A percentile compares a stretch with the other conserved stretches of the same genome.
phyloP scores from a whole-genome alignment of 106 monocot genomes.

The Dioscorea dumetorum region DNA sequence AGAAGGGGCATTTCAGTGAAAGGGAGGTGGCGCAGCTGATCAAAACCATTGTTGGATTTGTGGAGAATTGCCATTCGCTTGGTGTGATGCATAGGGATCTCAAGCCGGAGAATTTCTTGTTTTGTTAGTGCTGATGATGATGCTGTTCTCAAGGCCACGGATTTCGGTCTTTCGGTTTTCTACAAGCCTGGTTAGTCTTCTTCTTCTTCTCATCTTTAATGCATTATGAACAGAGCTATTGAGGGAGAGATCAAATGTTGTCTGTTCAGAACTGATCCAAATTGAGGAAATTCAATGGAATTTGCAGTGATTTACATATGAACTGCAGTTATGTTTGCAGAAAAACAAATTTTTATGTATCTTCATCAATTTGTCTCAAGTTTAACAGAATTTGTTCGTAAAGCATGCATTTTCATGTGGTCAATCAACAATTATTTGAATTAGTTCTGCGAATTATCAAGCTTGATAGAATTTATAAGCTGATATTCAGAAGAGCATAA shows the following conservation, averaged over 20 bases:
- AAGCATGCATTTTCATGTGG: too few relatives aligned
- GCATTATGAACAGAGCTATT: background rate
- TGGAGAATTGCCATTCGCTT: constrained; percentile 80
- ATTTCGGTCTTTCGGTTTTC: constrained; percentile 85
- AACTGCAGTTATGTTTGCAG: too few relatives aligned
- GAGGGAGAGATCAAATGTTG: background rate
- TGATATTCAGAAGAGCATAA: too few relatives aligned
- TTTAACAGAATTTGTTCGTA: too few relatives aligned
- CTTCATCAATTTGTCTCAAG: too few relatives aligned
- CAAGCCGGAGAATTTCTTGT: constrained; percentile 87
- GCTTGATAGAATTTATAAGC: too few relatives aligned
- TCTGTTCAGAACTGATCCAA: too few relatives aligned
- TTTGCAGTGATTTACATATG: too few relatives aligned
- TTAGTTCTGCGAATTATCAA: too few relatives aligned
- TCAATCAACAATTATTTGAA: too few relatives aligned
- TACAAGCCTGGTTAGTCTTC: constrained; percentile 55
- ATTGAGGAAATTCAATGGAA: too few relatives aligned
- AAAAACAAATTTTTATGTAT: too few relatives aligned
- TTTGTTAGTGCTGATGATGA: constrained; percentile 56
- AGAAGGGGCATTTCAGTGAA: constrained; percentile 79
- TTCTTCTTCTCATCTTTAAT: background rate
- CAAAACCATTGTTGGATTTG: constrained; percentile 69
- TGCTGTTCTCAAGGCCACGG: constrained; percentile 66
- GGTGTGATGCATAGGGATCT: constrained; percentile 92
- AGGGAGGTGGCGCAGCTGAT: constrained; percentile 68